Percentiles rank a stretch among this genome's conserved stretches.
Evolutionary conservation across 202 grass and related monocot genomes (phyloP).

Genomic region (Zoysia matrella): DNA sequence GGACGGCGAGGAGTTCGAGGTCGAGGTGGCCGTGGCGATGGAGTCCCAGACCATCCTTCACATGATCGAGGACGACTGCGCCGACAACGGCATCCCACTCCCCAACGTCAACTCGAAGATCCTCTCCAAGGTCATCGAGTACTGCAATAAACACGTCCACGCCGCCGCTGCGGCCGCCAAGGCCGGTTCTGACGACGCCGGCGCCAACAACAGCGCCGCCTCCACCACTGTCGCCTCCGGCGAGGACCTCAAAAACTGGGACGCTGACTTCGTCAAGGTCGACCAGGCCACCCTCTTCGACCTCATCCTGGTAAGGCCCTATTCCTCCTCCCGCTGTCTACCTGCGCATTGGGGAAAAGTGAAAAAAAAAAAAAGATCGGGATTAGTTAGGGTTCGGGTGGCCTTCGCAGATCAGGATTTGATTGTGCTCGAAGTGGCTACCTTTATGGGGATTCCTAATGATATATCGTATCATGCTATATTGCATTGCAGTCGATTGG

Average conservation of each 20-base stretch:
- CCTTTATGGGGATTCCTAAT: too few relatives aligned
- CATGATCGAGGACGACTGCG: conserved; percentile 93
- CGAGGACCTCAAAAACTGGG: conserved; percentile 62
- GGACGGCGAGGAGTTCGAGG: too few relatives aligned
- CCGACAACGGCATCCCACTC: conserved; percentile 76
- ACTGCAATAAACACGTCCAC: conserved; percentile 76
- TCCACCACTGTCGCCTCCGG: neutral
- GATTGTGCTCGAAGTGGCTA: too few relatives aligned
- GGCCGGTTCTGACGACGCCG: conserved; percentile 24
- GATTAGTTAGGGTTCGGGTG: neutral
- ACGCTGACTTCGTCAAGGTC: conserved; percentile 61
- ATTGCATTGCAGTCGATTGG: neutral
- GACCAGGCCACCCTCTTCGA: conserved; percentile 56
- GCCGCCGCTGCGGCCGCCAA: conserved; percentile 18
- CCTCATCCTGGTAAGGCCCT: conserved; percentile 48
- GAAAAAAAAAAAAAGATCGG: neutral
- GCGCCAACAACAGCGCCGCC: neutral
- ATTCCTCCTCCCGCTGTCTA: neutral
- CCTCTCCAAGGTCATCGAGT: conserved; percentile 86
- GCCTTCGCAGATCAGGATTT: conserved; percentile 17
- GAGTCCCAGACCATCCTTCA: conserved; percentile 84
- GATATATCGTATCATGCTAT: neutral
- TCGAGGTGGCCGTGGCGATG: conserved; percentile 58
- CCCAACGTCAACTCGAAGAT: conserved; percentile 82
- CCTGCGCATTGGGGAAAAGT: neutral